A percentile compares a stretch with the other conserved stretches of the same genome.
phyloP scores from a whole-genome alignment of 148 eudicot species.

The Diospyros lotus region DNA sequence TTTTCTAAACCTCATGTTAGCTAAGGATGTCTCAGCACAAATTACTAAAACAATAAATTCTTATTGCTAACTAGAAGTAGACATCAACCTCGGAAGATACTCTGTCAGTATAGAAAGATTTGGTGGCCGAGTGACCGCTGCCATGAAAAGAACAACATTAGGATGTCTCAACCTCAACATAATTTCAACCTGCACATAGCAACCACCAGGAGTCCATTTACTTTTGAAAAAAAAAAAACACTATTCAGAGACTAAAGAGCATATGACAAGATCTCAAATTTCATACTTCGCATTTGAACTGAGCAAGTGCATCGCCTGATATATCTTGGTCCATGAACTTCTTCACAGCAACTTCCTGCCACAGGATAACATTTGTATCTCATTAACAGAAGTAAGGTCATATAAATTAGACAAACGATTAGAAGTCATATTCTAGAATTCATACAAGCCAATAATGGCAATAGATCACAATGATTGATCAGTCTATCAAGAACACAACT shows the following conservation, averaged over 20 bases:
- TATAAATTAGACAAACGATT: background rate
- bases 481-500: constrained; percentile 29
- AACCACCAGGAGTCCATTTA: constrained; percentile 15
- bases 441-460: constrained; percentile 7
- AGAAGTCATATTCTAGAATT: constrained; percentile 2
- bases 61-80: background rate
- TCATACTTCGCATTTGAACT: constrained; percentile 77
- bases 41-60: background rate
- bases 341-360: constrained; percentile 98
- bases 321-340: constrained; percentile 94
- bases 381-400: constrained; percentile 5
- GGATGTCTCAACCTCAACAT: constrained; percentile 98
- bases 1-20: no score
- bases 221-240: background rate
- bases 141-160: constrained; percentile 98
- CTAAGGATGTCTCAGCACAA: no score
- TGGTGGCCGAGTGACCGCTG: constrained; percentile 94
- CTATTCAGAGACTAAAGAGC: background rate
- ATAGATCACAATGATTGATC: background rate
- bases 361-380: constrained; percentile 13
- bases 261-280: constrained; percentile 1
- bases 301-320: constrained; percentile 72
- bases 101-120: constrained; percentile 94
- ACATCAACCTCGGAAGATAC: constrained; percentile 77
- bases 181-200: constrained; percentile 68